These are phyloP conservation scores for Betula pendula DNA, from an alignment of 306 rosid genomes.

Conservation along the genomic window DNA sequence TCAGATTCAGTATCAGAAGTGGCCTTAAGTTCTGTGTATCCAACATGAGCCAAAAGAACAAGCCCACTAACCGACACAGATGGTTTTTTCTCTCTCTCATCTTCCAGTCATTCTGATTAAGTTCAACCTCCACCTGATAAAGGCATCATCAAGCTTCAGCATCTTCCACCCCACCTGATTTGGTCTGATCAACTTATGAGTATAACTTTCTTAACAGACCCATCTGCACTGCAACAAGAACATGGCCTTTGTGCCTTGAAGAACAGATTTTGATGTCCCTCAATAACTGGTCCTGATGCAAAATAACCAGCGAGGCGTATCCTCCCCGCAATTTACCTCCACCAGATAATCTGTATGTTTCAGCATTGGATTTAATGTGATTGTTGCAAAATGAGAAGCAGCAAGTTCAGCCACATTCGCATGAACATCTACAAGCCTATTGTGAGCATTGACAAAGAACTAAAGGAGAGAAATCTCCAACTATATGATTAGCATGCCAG, in stretches of 20 bases:
- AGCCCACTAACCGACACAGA: constrained; percentile 34
- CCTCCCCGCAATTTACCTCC: constrained; percentile 61
- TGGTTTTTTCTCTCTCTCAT: constrained; percentile 29
- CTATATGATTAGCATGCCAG: constrained; percentile 73
- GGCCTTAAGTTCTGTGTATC: constrained; percentile 70
- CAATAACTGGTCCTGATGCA: constrained; percentile 56
- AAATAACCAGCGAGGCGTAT: constrained; percentile 33
- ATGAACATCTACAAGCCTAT: constrained; percentile 74
- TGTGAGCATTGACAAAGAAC: constrained; percentile 65
- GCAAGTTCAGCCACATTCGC: constrained; percentile 77
- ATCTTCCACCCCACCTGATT: constrained; percentile 36
- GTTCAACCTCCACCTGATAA: constrained; percentile 32
- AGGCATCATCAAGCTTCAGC: constrained; percentile 49
- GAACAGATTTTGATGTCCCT: not conserved
- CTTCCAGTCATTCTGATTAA: constrained; percentile 26
- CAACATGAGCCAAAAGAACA: constrained; percentile 65
- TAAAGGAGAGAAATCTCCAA: constrained; percentile 67
- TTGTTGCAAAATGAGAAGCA: constrained; percentile 66
- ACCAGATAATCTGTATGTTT: constrained; percentile 58
- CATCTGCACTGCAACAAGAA: constrained; percentile 67
- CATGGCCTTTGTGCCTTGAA: constrained; percentile 35
- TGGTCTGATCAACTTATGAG: constrained; percentile 41
- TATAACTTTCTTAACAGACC: constrained; percentile 28
- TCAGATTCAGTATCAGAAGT: constrained; percentile 84
- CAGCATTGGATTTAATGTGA: constrained; percentile 55